Evolutionary conservation across 1,284 basidiomycete genomes (phyloP).

Genomic region (Chalciporus sp.): DNA sequence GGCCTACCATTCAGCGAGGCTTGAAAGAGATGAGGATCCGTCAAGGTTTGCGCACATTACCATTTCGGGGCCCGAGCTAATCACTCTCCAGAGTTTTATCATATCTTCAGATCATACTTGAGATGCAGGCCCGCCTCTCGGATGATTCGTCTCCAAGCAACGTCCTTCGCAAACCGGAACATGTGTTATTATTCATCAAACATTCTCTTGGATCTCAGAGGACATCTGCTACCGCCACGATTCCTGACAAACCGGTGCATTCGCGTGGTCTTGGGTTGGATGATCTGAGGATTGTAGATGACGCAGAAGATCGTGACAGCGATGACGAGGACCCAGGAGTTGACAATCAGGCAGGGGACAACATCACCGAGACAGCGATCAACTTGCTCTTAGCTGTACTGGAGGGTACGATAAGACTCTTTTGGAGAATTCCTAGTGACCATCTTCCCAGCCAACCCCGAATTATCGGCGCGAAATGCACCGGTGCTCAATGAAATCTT

Average conservation of each 20-base stretch:
- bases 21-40: conserved; percentile 49
- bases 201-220: conserved; percentile 55
- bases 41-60: conserved; percentile 44
- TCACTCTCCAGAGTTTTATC: conserved; percentile 49
- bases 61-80: not conserved
- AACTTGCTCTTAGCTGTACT: conserved; percentile 79
- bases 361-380: not conserved
- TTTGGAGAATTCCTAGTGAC: conserved; percentile 2
- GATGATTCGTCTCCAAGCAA: conserved; percentile 55
- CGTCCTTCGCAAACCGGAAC: conserved; percentile 70
- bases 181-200: conserved; percentile 79
- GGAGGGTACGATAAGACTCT: conserved; percentile 60
- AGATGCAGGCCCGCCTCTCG: conserved; percentile 73
- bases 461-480: conserved; percentile 60
- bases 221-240: conserved; percentile 21
- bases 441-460: conserved; percentile 58
- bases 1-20: conserved; percentile 58
- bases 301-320: conserved; percentile 55
- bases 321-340: conserved; percentile 54
- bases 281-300: conserved; percentile 46
- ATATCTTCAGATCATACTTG: conserved; percentile 76
- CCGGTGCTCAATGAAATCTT: conserved; percentile 76
- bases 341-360: not conserved
- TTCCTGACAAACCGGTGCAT: conserved; percentile 12
- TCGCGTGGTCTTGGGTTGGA: conserved; percentile 37